Conservation (phyloP, 2,329 filamentous ascomycete species). For the Knufia petricola region DNA sequence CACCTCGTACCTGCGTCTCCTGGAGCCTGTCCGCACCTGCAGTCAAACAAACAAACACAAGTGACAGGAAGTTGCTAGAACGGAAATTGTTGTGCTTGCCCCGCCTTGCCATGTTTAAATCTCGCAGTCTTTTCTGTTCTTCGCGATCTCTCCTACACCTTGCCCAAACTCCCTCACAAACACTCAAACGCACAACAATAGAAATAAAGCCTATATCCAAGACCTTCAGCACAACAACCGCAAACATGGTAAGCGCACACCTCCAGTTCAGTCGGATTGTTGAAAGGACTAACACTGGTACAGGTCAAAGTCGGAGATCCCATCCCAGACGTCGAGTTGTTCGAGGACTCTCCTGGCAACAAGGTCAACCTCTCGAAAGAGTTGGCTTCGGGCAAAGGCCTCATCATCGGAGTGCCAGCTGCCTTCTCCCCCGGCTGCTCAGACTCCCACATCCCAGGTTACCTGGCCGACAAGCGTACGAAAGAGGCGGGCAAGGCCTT, state of each 20-base stretch:
- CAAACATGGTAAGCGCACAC: slow-evolving; percentile 20
- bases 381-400: slow-evolving; percentile 58
- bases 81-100: background rate
- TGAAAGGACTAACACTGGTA: slow-evolving; percentile 23
- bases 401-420: slow-evolving; percentile 78
- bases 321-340: slow-evolving; percentile 67
- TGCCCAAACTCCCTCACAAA: slow-evolving; percentile 7
- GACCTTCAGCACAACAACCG: slow-evolving; percentile 18
- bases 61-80: background rate
- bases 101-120: background rate
- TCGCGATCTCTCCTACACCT: slow-evolving; percentile 15
- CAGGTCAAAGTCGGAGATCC: slow-evolving; percentile 69
- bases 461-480: slow-evolving; percentile 65
- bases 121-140: slow-evolving; percentile 12
- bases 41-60: background rate
- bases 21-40: background rate
- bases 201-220: slow-evolving; percentile 5
- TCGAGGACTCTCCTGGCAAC: slow-evolving; percentile 80
- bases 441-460: slow-evolving; percentile 70
- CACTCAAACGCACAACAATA: slow-evolving; percentile 2
- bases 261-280: background rate
- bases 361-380: slow-evolving; percentile 80
- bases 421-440: slow-evolving; percentile 64
- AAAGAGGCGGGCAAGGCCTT: slow-evolving; percentile 76
- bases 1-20: background rate